These are phyloP conservation scores for Huiozyma naganishii DNA, from an alignment of 805 yeast genomes.

Conservation along the genomic window DNA sequence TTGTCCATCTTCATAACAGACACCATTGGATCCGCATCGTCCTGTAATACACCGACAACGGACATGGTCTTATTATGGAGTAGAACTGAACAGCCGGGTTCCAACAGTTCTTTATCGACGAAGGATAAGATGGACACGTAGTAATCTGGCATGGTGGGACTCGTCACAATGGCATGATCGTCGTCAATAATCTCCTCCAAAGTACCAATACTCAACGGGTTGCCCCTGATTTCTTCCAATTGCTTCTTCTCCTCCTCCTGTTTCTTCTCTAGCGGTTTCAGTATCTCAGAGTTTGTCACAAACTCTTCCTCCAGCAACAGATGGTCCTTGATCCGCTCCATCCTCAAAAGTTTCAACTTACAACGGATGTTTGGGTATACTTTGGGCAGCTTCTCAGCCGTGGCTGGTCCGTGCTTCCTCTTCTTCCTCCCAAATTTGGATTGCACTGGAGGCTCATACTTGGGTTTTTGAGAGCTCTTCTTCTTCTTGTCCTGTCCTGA, in stretches of 20 bases:
- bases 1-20: slow-evolving; percentile 96
- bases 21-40: slow-evolving; percentile 96
- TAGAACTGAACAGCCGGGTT: slow-evolving; percentile 94
- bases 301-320: slow-evolving; percentile 89
- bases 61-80: slow-evolving; percentile 93
- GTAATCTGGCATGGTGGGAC: slow-evolving; percentile 93
- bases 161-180: slow-evolving; percentile 96
- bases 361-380: slow-evolving; percentile 92
- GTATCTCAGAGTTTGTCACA: slow-evolving; percentile 85
- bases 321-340: slow-evolving; percentile 96
- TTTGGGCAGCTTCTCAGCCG: slow-evolving; percentile 69
- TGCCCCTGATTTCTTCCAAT: slow-evolving; percentile 90
- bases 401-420: slow-evolving; percentile 81
- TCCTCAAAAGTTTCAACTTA: slow-evolving; percentile 76
- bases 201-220: slow-evolving; percentile 93
- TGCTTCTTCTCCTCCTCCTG: slow-evolving; percentile 94
- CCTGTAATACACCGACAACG: slow-evolving; percentile 95
- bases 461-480: slow-evolving; percentile 79
- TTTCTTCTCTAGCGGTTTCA: slow-evolving; percentile 93
- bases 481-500: slow-evolving; percentile 30
- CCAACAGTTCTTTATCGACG: slow-evolving; percentile 90
- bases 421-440: slow-evolving; percentile 87
- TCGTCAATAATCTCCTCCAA: slow-evolving; percentile 96
- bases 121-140: slow-evolving; percentile 92
- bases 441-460: slow-evolving; percentile 97